phyloP scores from a whole-genome alignment of 768 basidiomycete species.

The Neoboletus brunneissimus region DNA sequence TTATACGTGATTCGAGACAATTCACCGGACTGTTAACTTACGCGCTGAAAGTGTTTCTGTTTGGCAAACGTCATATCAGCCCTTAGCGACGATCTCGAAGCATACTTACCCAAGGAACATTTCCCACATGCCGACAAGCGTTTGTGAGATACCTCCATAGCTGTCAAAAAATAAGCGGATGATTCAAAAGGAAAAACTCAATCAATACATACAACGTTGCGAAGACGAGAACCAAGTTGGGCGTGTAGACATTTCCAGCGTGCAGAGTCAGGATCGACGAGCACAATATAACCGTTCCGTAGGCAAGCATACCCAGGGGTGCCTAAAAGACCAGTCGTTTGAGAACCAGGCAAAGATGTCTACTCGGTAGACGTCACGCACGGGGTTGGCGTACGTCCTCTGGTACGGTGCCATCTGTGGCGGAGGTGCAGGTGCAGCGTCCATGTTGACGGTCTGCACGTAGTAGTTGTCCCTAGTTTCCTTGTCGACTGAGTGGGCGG shows the following conservation, averaged over 20 bases:
- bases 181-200: not conserved
- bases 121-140: conserved; percentile 32
- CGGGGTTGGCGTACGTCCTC: conserved; percentile 28
- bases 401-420: conserved; percentile 26
- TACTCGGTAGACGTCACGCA: not conserved
- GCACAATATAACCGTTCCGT: conserved; percentile 30
- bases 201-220: conserved; percentile 24
- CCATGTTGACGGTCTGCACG: conserved; percentile 25
- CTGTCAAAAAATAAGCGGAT: conserved; percentile 9
- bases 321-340: conserved; percentile 12
- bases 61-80: conserved; percentile 6
- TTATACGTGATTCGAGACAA: not conserved
- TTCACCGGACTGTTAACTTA: conserved; percentile 4
- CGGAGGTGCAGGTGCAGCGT: conserved; percentile 9
- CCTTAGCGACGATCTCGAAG: not conserved
- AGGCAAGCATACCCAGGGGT: conserved; percentile 30
- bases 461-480: conserved; percentile 26
- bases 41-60: conserved; percentile 29
- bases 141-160: conserved; percentile 32
- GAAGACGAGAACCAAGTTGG: conserved; percentile 29
- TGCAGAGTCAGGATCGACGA: conserved; percentile 27
- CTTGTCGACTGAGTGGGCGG: conserved; percentile 22
- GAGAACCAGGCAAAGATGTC: not conserved
- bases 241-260: conserved; percentile 17
- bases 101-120: conserved; percentile 29